Evolutionary conservation across 2,329 filamentous ascomycete species (phyloP).

Genomic region (Trichoderma sp.): DNA sequence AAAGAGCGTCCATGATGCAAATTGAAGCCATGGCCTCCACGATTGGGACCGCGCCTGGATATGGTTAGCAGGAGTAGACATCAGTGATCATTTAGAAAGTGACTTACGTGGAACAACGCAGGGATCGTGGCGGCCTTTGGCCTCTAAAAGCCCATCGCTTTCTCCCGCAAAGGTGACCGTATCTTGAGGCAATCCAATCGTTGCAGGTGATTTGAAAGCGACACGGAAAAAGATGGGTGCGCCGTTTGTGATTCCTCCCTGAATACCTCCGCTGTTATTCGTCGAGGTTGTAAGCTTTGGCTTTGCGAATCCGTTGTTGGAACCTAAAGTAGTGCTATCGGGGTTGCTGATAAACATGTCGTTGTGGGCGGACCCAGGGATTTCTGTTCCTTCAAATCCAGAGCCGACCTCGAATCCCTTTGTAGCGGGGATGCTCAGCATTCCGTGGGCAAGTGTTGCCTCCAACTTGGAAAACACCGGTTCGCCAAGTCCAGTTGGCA

Average conservation of each 20-base stretch:
- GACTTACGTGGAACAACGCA: constrained; percentile 70
- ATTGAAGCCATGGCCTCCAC: constrained; percentile 1
- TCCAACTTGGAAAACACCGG: constrained; percentile 96
- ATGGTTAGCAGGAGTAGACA: neutral
- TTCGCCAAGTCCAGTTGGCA: constrained; percentile 84
- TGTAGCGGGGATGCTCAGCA: constrained; percentile 91
- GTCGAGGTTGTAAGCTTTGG: constrained; percentile 56
- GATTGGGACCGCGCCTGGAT: neutral
- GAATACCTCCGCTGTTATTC: constrained; percentile 93
- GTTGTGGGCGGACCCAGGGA: constrained; percentile 89
- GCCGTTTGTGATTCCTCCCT: constrained; percentile 94
- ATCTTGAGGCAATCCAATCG: constrained; percentile 84
- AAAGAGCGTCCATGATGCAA: neutral
- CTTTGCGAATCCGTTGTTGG: constrained; percentile 46
- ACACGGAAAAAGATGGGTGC: constrained; percentile 93
- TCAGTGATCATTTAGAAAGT: neutral
- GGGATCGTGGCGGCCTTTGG: constrained; percentile 93
- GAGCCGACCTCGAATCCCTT: constrained; percentile 97
- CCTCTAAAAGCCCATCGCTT: constrained; percentile 73
- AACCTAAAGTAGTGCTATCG: constrained; percentile 39
- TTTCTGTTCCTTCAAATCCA: constrained; percentile 82
- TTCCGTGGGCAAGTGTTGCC: constrained; percentile 86
- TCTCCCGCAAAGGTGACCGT: constrained; percentile 78
- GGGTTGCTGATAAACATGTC: constrained; percentile 60
- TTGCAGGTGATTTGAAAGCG: constrained; percentile 92